These are phyloP conservation scores for Mariannaea sp. DNA, from an alignment of 2,329 filamentous ascomycete genomes.

Conservation along the genomic window DNA sequence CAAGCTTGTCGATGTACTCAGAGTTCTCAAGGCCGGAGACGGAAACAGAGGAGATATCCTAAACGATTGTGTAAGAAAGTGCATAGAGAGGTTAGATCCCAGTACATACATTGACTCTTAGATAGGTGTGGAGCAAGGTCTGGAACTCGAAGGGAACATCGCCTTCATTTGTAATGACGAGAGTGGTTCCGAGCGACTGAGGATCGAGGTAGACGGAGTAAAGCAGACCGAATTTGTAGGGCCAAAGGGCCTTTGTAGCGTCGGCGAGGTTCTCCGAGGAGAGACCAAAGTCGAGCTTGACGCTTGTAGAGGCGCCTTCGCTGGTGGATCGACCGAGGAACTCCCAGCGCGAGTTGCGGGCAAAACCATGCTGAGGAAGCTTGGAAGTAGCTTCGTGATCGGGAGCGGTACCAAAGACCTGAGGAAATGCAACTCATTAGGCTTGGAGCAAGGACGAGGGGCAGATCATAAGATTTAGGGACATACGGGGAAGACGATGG, in stretches of 20 bases:
- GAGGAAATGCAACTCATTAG: neutral
- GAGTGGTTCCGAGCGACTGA: slow-evolving; percentile 75
- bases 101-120: slow-evolving; percentile 73
- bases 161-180: slow-evolving; percentile 90
- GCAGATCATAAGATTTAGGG: neutral
- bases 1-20: slow-evolving; percentile 83
- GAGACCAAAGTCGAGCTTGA: slow-evolving; percentile 96
- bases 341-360: slow-evolving; percentile 88
- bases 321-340: slow-evolving; percentile 81
- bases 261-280: slow-evolving; percentile 73
- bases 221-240: slow-evolving; percentile 83
- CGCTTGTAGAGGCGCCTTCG: slow-evolving; percentile 62
- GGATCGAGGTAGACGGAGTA: slow-evolving; percentile 88
- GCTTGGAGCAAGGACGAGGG: slow-evolving; percentile 5
- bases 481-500: slow-evolving; percentile 87
- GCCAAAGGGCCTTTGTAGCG: slow-evolving; percentile 75
- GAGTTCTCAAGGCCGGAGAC: slow-evolving; percentile 78
- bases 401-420: slow-evolving; percentile 86
- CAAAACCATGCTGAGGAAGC: slow-evolving; percentile 94
- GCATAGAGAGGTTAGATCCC: neutral
- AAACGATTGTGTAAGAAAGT: neutral
- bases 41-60: slow-evolving; percentile 79
- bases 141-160: slow-evolving; percentile 86
- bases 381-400: slow-evolving; percentile 75
- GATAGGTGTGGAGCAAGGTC: slow-evolving; percentile 88